Evolutionary conservation across 2,329 filamentous ascomycete species (phyloP), one percentile per base, ranked within the genome.

Genomic region (Calonectria pseudoreteaudii): DNA sequence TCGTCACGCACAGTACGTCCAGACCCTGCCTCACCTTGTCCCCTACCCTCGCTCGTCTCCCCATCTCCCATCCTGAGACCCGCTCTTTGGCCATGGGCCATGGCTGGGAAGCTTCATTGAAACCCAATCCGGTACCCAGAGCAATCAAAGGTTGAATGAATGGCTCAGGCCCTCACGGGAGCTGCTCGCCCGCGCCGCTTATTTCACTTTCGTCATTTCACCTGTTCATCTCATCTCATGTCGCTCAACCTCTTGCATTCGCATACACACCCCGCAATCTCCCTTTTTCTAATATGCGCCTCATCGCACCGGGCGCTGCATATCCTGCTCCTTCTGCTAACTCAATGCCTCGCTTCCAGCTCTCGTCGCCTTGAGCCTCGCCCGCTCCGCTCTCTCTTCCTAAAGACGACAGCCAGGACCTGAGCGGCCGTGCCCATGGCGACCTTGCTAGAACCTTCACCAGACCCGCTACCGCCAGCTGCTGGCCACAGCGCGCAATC

Each of bases 401-500:
- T 74, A 38, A 56, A 44, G 68, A 71, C 71, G 52, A 71, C 65
- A 36, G 47, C 44, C n/a, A 52, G 16, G n/a, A 66, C 66, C 52
- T 60, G 31, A 75, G 73, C 70, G 77, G 74, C 74, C 78, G 74
- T 77, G 79, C 77, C 73, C 73, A 80, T 81, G 80, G 80, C 80
- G 70, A 78, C 74, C 78, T 75, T 73, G 49, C 49, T 80, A 77
- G 78, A 80, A 72, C 71, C 74, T 76, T 79, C 74, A 65, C 56
- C 68, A 73, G 71, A 74, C 72, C 78, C 80, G 79, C 75, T 81
- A 76, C 73, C 78, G 69, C 79, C 78, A 80, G 77, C 76, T 66
- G 68, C 79, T 80, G 79, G 77, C 73, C 79, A 81, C 79, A 81
- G 79, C 79, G 79, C 79, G 66, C 74, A 72, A 74, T 72, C 78